A percentile compares a stretch with the other conserved stretches of the same genome.
Evolutionary conservation across 495 filamentous ascomycete genomes (phyloP).

Genomic region (Neohortaea acidophila): DNA sequence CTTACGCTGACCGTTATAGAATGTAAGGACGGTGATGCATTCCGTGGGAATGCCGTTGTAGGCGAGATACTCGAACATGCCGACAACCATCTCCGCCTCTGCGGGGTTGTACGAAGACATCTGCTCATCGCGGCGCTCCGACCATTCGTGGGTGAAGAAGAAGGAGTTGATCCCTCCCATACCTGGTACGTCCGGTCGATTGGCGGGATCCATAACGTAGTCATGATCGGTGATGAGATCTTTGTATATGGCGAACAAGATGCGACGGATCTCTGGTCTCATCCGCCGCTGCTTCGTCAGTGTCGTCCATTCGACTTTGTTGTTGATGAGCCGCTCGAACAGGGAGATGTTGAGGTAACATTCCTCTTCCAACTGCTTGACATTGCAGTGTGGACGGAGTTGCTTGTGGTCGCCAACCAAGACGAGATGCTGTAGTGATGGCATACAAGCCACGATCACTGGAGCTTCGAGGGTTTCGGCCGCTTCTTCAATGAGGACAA

Average conservation of each 20-base stretch:
- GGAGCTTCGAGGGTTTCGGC: slow-evolving; percentile 57
- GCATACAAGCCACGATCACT: slow-evolving; percentile 46
- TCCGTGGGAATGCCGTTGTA: slow-evolving; percentile 42
- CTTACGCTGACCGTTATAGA: slow-evolving; percentile 79
- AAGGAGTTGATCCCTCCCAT: slow-evolving; percentile 58
- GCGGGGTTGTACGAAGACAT: slow-evolving; percentile 54
- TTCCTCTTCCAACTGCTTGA: slow-evolving; percentile 35
- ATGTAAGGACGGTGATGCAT: slow-evolving; percentile 69
- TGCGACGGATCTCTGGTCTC: slow-evolving; percentile 52
- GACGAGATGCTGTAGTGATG: slow-evolving; percentile 56
- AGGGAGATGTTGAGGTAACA: slow-evolving; percentile 54
- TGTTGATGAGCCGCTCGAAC: slow-evolving; percentile 62
- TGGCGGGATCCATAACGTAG: slow-evolving; percentile 35
- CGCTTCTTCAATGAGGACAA: slow-evolving; percentile 62
- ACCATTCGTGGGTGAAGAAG: slow-evolving; percentile 58
- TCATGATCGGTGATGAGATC: slow-evolving; percentile 50
- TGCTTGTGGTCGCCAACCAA: slow-evolving; percentile 67
- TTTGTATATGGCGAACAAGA: slow-evolving; percentile 54
- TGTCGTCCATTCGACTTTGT: slow-evolving; percentile 46
- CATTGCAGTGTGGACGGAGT: slow-evolving; percentile 46
- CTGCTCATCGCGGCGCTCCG: slow-evolving; percentile 48
- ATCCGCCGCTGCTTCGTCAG: slow-evolving; percentile 53
- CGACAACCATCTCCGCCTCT: slow-evolving; percentile 66
- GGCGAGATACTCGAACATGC: slow-evolving; percentile 57
- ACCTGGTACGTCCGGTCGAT: slow-evolving; percentile 51